A percentile compares a stretch with the other conserved stretches of the same genome.
These are phyloP conservation scores for Chytriomyces sp. DNA, from an alignment of 192 early-diverging fungal genomes.

Conservation along the genomic window DNA sequence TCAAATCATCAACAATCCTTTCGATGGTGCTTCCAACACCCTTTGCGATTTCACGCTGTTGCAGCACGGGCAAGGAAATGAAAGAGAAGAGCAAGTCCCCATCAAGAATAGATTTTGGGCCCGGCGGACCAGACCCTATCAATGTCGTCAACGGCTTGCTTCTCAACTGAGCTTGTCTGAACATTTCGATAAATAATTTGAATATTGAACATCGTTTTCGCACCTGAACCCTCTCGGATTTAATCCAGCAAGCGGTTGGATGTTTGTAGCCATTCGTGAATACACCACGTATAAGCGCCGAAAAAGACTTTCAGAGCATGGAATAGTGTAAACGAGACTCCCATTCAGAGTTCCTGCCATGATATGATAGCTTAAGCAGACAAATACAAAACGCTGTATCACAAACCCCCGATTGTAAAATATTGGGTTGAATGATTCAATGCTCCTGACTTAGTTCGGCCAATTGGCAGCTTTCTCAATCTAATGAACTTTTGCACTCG, in stretches of 20 bases:
- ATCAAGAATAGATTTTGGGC: constrained; percentile 80
- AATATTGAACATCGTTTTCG: neutral
- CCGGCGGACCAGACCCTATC: constrained; percentile 61
- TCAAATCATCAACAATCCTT: constrained; percentile 80
- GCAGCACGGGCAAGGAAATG: constrained; percentile 63
- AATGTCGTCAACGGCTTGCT: constrained; percentile 54
- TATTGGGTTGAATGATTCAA: constrained; percentile 39
- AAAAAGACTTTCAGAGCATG: constrained; percentile 89
- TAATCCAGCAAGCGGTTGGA: constrained; percentile 83
- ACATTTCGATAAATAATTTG: constrained; percentile 17
- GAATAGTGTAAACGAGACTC: constrained; percentile 64
- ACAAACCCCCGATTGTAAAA: constrained; percentile 29
- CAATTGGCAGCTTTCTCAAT: constrained; percentile 44
- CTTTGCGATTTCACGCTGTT: constrained; percentile 85
- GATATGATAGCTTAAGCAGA: constrained; percentile 9
- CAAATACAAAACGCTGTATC: constrained; percentile 28
- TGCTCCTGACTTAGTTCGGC: constrained; percentile 27
- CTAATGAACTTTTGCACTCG: constrained; percentile 73
- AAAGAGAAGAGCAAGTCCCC: constrained; percentile 78
- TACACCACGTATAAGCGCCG: constrained; percentile 86
- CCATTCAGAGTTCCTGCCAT: constrained; percentile 70
- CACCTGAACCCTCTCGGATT: constrained; percentile 89
- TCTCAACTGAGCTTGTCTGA: constrained; percentile 32
- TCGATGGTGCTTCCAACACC: constrained; percentile 85
- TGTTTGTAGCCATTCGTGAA: constrained; percentile 77